Percentiles rank a stretch among this genome's conserved stretches.
phyloP scores from a whole-genome alignment of 129 eudicot species.

The Erigeron canadensis region DNA sequence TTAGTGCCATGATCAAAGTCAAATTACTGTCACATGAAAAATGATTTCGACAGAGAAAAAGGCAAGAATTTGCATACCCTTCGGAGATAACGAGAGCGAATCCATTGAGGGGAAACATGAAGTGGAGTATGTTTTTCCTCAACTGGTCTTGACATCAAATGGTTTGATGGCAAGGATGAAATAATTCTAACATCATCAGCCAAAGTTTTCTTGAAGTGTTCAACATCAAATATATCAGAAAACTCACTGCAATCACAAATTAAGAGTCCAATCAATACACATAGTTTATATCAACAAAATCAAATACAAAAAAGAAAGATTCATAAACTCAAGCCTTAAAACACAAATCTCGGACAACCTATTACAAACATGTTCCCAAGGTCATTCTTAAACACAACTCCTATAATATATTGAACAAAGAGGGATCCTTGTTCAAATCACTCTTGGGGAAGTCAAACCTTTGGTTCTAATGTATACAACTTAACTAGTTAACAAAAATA shows the following conservation, averaged over 20 bases:
- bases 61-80: conserved; percentile 41
- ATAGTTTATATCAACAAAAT: not conserved
- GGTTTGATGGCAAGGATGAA: conserved; percentile 88
- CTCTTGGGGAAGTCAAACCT: too few species aligned
- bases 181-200: conserved; percentile 79
- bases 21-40: not conserved
- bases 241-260: conserved; percentile 72
- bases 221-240: conserved; percentile 93
- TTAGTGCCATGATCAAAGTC: not conserved
- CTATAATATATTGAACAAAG: not conserved
- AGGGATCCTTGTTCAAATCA: too few species aligned
- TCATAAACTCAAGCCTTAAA: not conserved
- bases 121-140: conserved; percentile 81
- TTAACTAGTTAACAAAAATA: too few species aligned
- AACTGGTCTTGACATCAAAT: conserved; percentile 87
- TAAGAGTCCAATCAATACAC: conserved; percentile 19
- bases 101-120: conserved; percentile 82
- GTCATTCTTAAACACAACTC: conserved; percentile 6
- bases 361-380: not conserved
- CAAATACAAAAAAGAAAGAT: not conserved
- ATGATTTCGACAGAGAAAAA: not conserved
- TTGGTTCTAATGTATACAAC: too few species aligned
- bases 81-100: conserved; percentile 66
- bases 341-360: not conserved
- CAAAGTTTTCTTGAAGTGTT: conserved; percentile 78